Conservation (phyloP, 139 green algal genomes). For the Asterochloris erici region DNA sequence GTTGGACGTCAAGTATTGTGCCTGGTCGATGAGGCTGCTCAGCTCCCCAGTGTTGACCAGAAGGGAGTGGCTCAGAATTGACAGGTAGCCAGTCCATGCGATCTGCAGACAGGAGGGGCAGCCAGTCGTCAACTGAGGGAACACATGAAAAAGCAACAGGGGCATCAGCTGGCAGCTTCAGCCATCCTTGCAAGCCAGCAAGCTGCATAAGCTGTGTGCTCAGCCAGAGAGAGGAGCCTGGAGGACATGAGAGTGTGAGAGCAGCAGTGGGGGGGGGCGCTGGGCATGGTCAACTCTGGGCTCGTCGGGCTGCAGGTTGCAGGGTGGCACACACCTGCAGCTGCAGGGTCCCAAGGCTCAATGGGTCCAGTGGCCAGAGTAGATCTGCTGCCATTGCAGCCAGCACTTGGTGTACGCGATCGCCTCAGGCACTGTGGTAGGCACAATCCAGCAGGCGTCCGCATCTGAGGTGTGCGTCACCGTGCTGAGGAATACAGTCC, state of each 20-base stretch:
- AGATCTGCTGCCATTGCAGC: constrained; percentile 18
- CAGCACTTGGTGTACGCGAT: constrained; percentile 14
- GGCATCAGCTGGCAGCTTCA: neutral
- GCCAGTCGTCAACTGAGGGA: neutral
- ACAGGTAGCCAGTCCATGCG: constrained; percentile 24
- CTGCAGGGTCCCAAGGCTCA: neutral
- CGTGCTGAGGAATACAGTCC: constrained; percentile 25
- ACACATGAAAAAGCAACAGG: neutral
- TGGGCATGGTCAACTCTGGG: neutral
- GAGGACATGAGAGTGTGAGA: neutral
- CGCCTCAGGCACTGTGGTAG: constrained; percentile 4
- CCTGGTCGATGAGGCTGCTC: constrained; percentile 17
- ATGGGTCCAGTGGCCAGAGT: neutral
- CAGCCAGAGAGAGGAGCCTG: too few species aligned
- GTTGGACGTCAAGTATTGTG: constrained; percentile 9
- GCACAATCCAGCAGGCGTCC: constrained; percentile 16
- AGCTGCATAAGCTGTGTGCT: neutral
- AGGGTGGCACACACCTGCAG: neutral
- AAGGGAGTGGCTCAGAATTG: constrained; percentile 23
- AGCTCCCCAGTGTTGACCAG: constrained; percentile 16
- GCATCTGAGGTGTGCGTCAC: constrained; percentile 6
- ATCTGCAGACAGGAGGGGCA: constrained; percentile 15
- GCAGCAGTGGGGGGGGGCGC: neutral
- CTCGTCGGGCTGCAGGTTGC: neutral
- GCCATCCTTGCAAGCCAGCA: neutral